phyloP scores from a whole-genome alignment of 2,329 filamentous ascomycete species.

The Gyromitra esculenta region DNA sequence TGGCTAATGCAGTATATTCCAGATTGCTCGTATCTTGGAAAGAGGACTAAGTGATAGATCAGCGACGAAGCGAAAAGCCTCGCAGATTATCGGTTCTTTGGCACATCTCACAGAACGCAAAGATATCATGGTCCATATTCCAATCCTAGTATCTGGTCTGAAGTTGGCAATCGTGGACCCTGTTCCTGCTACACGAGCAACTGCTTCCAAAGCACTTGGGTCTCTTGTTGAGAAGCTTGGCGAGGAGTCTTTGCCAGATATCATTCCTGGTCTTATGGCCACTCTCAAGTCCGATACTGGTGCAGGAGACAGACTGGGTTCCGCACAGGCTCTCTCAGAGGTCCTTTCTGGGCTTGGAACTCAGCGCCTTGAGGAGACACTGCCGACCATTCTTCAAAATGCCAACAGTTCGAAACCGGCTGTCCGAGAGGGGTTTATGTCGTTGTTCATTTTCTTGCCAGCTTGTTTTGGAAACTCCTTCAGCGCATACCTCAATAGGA shows the following conservation, averaged over 20 bases:
- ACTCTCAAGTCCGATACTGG: constrained; percentile 97
- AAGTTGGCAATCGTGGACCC: constrained; percentile 92
- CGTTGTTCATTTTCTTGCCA: constrained; percentile 97
- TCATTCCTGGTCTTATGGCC: constrained; percentile 96
- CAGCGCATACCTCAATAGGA: constrained; percentile 90
- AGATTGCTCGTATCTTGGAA: constrained; percentile 83
- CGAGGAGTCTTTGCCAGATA: constrained; percentile 93
- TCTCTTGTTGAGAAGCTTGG: constrained; percentile 98
- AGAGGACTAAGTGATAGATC: constrained; percentile 90
- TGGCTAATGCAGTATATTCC: constrained; percentile 2
- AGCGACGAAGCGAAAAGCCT: constrained; percentile 92
- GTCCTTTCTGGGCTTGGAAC: constrained; percentile 95
- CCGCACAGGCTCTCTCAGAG: constrained; percentile 94
- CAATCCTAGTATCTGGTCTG: constrained; percentile 88
- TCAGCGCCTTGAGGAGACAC: constrained; percentile 88
- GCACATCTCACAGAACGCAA: constrained; percentile 97
- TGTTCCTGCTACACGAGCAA: constrained; percentile 93
- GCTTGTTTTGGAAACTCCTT: constrained; percentile 99
- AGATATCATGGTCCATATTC: constrained; percentile 88
- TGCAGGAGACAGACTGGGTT: constrained; percentile 93
- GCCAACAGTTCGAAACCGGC: constrained; percentile 88
- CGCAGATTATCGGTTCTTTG: constrained; percentile 96
- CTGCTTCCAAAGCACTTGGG: constrained; percentile 92
- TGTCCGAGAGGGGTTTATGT: constrained; percentile 98
- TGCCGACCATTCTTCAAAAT: constrained; percentile 96